Conservation (phyloP, 805 yeast genomes). For the Metschnikowia gelsemii region DNA sequence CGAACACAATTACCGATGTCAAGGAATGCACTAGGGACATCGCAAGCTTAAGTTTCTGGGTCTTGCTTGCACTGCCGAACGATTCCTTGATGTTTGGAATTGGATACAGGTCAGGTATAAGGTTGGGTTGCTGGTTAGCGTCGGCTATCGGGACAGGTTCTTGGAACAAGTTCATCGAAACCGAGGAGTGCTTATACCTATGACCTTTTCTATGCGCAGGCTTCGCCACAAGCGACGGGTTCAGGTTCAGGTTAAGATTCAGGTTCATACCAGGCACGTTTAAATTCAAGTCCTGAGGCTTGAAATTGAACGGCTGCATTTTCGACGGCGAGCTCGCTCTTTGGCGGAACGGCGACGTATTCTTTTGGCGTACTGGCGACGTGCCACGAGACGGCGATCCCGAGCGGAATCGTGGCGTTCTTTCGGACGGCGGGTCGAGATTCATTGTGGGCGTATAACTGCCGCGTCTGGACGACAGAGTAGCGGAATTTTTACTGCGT, state of each 20-base stretch:
- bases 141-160: constrained; percentile 64
- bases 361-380: constrained; percentile 26
- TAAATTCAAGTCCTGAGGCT: constrained; percentile 52
- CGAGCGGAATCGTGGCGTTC: constrained; percentile 28
- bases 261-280: too few species aligned
- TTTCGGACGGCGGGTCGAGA: constrained; percentile 26
- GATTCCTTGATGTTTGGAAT: constrained; percentile 72
- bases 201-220: constrained; percentile 89
- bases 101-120: constrained; percentile 63
- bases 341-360: constrained; percentile 16
- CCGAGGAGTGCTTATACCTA: constrained; percentile 92
- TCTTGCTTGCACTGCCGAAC: constrained; percentile 52
- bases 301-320: constrained; percentile 61
- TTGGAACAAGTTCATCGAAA: constrained; percentile 91
- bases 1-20: constrained; percentile 55
- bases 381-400: constrained; percentile 30
- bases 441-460: constrained; percentile 16
- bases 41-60: constrained; percentile 56
- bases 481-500: constrained; percentile 24
- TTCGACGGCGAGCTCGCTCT: constrained; percentile 17
- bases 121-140: constrained; percentile 54
- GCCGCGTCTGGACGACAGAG: constrained; percentile 15
- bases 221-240: constrained; percentile 28
- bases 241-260: too few species aligned
- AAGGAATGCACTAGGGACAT: constrained; percentile 62